Conservation (phyloP, 495 filamentous ascomycete species). For the Aspergillus kassunensis region DNA sequence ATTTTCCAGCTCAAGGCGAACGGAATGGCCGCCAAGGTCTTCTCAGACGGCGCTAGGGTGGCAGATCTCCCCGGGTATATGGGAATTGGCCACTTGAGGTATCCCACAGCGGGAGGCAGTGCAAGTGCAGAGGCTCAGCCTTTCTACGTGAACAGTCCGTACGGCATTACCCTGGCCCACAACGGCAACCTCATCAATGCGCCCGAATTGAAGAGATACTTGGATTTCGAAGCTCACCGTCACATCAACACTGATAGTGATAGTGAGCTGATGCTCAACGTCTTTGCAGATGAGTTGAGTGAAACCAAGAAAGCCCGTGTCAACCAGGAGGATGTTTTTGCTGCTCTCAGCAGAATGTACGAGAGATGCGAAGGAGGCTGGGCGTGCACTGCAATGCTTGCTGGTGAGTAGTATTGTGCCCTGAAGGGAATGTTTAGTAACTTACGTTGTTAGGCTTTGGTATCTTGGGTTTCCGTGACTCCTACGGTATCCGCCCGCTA, state of each 20-base stretch:
- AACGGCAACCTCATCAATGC: constrained; percentile 97
- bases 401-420: constrained; percentile 47
- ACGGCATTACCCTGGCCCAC: constrained; percentile 66
- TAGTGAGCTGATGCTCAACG: constrained; percentile 90
- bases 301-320: constrained; percentile 96
- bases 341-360: constrained; percentile 70
- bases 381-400: constrained; percentile 88
- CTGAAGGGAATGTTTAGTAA: not conserved
- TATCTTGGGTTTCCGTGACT: constrained; percentile 84
- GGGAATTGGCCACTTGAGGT: constrained; percentile 85
- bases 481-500: constrained; percentile 86
- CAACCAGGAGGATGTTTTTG: constrained; percentile 87
- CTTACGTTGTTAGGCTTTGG: constrained; percentile 60
- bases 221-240: constrained; percentile 85
- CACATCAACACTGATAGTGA: constrained; percentile 98
- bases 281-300: constrained; percentile 90
- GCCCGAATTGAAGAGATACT: constrained; percentile 66
- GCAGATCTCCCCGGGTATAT: constrained; percentile 81
- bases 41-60: constrained; percentile 70
- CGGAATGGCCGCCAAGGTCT: constrained; percentile 86
- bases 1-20: constrained; percentile 91
- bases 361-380: constrained; percentile 76
- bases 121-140: constrained; percentile 60
- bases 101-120: constrained; percentile 86
- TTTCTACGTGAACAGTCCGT: constrained; percentile 91